Base-by-base conservation (phyloP, 2,329 filamentous ascomycete species). In the Neobulgaria alba region DNA sequence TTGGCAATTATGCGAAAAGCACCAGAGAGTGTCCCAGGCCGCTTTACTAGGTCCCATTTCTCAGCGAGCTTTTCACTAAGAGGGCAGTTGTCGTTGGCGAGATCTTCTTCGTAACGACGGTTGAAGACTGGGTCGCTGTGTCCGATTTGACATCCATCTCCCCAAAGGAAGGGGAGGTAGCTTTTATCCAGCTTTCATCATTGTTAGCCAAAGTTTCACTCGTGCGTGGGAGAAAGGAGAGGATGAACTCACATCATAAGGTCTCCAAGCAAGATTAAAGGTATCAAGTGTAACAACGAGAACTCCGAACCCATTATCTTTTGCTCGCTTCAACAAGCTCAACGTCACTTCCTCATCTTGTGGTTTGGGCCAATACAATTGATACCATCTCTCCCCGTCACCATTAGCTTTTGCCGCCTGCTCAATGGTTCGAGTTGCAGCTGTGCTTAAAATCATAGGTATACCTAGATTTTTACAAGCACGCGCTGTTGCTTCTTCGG, bases 251-350 rank as follows among this genome's bases (percentile, higher is more conserved):
- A 26, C 23, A 54, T 86, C 82, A 0, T 66, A 68, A 0, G 81
- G 82, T 29, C 83, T 67, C 81, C 82, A 88, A 1, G 72, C 73
- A 26, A 87, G 66, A 10, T 71, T 70, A 61, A 76, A 84, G 0
- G 81, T 86, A 58, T 88, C 83, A 0, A 86, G 66, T 0, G 84
- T 88, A 1, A 88, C 77, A 5, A 87, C 73, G 0, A 87, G 66
- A 1, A 77, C 79, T 23, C 68, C 69, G 61, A 71, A 87, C 1
- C 81, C 82, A 21, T 66, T 70, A 0, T 62, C 65, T 54, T 75
- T 76, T 0, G 81, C 83, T 0, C 81, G 69, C 1, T 61, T 56
- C 3, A 87, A 66, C 12, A 87, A 62, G 1, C 75, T 82, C 0
- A 70, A 63, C 0, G 82, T 86, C 40, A 86, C 65, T 3, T 79